A percentile compares a stretch with the other conserved stretches of the same genome.
Evolutionary conservation across 305 asterid genomes (phyloP).

Genomic region (Salvia sclarea): DNA sequence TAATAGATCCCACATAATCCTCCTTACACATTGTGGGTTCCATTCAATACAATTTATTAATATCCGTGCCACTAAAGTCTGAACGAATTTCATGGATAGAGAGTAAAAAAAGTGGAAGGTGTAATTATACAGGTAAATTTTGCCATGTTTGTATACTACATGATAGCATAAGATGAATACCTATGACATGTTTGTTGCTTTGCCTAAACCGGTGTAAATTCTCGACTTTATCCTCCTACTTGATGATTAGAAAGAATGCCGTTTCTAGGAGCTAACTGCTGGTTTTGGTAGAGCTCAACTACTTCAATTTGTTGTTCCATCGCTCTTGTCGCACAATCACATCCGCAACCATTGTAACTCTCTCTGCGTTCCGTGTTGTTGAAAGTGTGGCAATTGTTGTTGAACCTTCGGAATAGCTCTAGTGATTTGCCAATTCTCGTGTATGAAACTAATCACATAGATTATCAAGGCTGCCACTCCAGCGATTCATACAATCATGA

Average conservation of each 20-base stretch:
- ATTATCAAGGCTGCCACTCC: constrained; percentile 32
- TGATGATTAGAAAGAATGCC: not conserved
- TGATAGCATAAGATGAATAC: not conserved
- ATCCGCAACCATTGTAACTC: not conserved
- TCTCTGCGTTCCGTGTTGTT: not conserved
- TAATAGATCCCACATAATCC: too few species aligned
- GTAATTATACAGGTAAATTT: not conserved
- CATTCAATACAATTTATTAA: too few species aligned
- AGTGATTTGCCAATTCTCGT: constrained; percentile 34
- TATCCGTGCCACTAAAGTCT: too few species aligned
- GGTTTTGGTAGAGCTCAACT: too few species aligned
- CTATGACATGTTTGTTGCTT: not conserved
- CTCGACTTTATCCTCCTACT: not conserved
- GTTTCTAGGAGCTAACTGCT: not conserved
- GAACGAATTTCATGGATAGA: too few species aligned
- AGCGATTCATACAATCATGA: constrained; percentile 36
- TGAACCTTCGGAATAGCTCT: constrained; percentile 28
- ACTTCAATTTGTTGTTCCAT: too few species aligned
- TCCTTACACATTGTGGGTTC: too few species aligned
- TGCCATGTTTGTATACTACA: not conserved
- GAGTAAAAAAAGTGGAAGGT: too few species aligned
- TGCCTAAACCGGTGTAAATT: not conserved
- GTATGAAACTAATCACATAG: constrained; percentile 27
- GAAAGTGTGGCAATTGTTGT: constrained; percentile 29
- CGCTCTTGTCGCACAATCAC: constrained; percentile 1